Conservation (phyloP, 2,329 filamentous ascomycete species). For the Beauveria australis region DNA sequence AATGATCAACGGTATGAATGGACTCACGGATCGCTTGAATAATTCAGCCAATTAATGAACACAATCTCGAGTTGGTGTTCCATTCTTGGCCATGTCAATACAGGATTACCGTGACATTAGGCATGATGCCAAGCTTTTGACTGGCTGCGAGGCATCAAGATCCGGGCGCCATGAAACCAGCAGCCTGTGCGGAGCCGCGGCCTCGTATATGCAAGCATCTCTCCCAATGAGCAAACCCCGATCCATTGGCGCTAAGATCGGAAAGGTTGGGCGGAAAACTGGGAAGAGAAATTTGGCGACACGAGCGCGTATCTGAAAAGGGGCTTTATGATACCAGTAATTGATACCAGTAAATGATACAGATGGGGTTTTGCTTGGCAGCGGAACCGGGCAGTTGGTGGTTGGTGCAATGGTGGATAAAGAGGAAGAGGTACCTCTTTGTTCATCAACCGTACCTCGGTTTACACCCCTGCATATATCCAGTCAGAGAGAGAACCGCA, state of each 20-base stretch:
- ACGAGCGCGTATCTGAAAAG: no score
- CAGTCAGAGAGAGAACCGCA: no score
- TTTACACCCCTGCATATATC: not conserved
- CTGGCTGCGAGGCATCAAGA: not conserved
- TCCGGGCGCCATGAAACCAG: slow-evolving; percentile 1
- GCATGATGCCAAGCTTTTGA: not conserved
- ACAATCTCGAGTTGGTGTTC: not conserved
- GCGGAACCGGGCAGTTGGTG: no score
- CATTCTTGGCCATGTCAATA: not conserved
- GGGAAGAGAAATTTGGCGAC: not conserved
- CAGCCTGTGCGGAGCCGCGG: not conserved
- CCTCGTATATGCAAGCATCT: slow-evolving; percentile 15
- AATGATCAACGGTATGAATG: not conserved
- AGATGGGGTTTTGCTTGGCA: not conserved
- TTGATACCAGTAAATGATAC: not conserved
- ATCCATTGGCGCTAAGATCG: slow-evolving; percentile 4
- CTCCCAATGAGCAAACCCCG: not conserved
- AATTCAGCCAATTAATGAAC: not conserved
- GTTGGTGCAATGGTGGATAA: not conserved
- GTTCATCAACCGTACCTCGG: no score
- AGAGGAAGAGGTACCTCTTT: no score
- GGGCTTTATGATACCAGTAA: no score
- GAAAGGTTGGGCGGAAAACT: not conserved
- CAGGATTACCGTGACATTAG: not conserved
- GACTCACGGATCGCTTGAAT: not conserved